Base-by-base conservation (phyloP, 345 rosid genomes). In the Moricandia arvensis region DNA sequence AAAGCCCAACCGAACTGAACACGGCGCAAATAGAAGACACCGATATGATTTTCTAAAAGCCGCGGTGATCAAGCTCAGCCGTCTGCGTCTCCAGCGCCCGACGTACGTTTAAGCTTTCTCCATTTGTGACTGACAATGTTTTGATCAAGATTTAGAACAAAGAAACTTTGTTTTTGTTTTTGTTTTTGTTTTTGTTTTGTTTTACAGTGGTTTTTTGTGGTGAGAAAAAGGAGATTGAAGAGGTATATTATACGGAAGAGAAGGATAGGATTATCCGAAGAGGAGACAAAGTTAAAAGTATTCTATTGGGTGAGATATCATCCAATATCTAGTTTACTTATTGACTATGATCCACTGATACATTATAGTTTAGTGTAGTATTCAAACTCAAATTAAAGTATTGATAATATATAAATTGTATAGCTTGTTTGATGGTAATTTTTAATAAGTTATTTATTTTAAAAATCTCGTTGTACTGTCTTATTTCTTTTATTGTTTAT, bases 1-100 rank as follows among this genome's bases (percentile, higher is more conserved):
- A 72, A 72, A 2, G 98, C 97, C 98, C 98, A 94, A 0, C 98
- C 97, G 75, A 94, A 94, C 72, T 94, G 96, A 41, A 94, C 67
- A 4, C 98, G 9, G 95, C 95, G 0, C 93, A 97, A 2, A 94
- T 86, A 0, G 98, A 81, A 2, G 98, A 80, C 11, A 94, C 95
- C 53, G 79, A 29, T 35, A 90, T 73, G 61, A 85, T 86, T 82
- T 86, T 76, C 79, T 67, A 15, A 83, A 29, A 3, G 84, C 79
- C 33, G 81, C 41, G 8, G 81, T 72, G 73, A 59, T 66, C 77
- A 11, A 15, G 54, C 53, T 78, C 81, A 49, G 6, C 47, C 8
- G 57, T 59, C 54, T 78, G 81, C 29, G 69, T 72, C 53, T 78
- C 81, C 11, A 77, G 30, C 26, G 58, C 78, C 0, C 0, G 73